These are phyloP conservation scores for Skeletonema marinoi DNA, from an alignment of 108 stramenopile genomes.

Conservation along the genomic window DNA sequence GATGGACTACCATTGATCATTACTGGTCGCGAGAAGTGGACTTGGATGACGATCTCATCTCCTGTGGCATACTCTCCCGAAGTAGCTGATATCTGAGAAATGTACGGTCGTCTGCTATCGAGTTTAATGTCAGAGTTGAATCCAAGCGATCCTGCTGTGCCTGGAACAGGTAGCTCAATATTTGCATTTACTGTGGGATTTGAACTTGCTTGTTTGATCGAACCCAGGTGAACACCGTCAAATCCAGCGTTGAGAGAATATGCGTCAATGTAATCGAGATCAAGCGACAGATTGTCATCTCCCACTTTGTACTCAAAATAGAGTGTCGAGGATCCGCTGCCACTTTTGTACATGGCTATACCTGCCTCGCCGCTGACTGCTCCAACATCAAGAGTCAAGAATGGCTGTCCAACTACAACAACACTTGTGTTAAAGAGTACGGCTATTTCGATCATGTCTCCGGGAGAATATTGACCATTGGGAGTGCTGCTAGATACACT, in stretches of 20 bases:
- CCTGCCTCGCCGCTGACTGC: constrained; percentile 15
- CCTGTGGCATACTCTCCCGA: constrained; percentile 33
- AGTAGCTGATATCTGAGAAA: constrained; percentile 33
- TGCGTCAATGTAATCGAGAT: constrained; percentile 47
- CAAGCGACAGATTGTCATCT: constrained; percentile 21
- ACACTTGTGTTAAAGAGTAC: constrained; percentile 51
- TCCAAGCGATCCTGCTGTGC: constrained; percentile 45
- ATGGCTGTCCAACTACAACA: constrained; percentile 49
- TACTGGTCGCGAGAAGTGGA: constrained; percentile 57
- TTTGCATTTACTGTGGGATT: constrained; percentile 45
- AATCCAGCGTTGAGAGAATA: constrained; percentile 38
- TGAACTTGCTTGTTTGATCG: constrained; percentile 37
- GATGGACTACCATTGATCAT: constrained; percentile 49
- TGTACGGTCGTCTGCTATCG: constrained; percentile 54
- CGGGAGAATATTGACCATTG: constrained; percentile 35
- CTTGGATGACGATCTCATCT: constrained; percentile 32
- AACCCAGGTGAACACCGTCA: constrained; percentile 30
- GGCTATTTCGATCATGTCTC: constrained; percentile 53
- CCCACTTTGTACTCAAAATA: constrained; percentile 46
- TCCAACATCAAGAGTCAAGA: constrained; percentile 53
- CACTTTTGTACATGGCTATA: constrained; percentile 35
- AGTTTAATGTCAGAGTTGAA: constrained; percentile 42
- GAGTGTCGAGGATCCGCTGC: constrained; percentile 31
- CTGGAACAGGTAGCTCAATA: constrained; percentile 42
- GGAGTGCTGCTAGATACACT: constrained; percentile 11